Conservation (phyloP, 2,329 filamentous ascomycete genomes). For the Pezicula neosporulosa region DNA sequence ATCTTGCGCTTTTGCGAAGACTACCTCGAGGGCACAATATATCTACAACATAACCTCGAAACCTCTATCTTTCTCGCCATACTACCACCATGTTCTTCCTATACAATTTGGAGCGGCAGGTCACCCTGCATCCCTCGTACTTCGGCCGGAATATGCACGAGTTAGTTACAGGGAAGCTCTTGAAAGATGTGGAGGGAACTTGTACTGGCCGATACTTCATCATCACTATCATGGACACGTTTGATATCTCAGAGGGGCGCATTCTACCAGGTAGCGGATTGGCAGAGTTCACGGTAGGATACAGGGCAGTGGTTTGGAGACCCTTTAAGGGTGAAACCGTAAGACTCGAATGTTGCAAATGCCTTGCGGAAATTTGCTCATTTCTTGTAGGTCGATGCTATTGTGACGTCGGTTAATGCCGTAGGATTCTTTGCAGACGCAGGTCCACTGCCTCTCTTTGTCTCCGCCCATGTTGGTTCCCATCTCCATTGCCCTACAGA, state of each 20-base stretch:
- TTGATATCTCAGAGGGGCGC: constrained; percentile 89
- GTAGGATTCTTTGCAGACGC: constrained; percentile 89
- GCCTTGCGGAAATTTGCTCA: constrained; percentile 14
- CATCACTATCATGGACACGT: constrained; percentile 95
- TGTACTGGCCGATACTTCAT: constrained; percentile 97
- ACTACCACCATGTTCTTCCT: constrained; percentile 85
- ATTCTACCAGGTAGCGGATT: constrained; percentile 89
- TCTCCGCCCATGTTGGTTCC: constrained; percentile 45
- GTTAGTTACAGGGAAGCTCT: constrained; percentile 82
- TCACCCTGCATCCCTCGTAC: constrained; percentile 94
- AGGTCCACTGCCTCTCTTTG: constrained; percentile 74
- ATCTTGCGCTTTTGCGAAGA: constrained; percentile 8
- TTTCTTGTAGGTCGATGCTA: constrained; percentile 74
- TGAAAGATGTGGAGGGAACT: constrained; percentile 91
- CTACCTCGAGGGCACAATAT: neutral
- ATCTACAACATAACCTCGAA: neutral
- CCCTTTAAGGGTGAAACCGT: constrained; percentile 98
- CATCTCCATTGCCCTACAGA: neutral
- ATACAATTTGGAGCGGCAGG: constrained; percentile 90
- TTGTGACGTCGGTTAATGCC: constrained; percentile 86
- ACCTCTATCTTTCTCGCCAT: neutral
- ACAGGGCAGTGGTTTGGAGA: constrained; percentile 94
- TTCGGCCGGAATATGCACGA: constrained; percentile 93
- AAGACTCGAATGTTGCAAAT: constrained; percentile 33
- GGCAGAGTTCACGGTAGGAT: constrained; percentile 92